Percentiles rank a stretch among this genome's conserved stretches.
Conservation (phyloP, 768 basidiomycete genomes). For the Leccinum incarnatum region DNA sequence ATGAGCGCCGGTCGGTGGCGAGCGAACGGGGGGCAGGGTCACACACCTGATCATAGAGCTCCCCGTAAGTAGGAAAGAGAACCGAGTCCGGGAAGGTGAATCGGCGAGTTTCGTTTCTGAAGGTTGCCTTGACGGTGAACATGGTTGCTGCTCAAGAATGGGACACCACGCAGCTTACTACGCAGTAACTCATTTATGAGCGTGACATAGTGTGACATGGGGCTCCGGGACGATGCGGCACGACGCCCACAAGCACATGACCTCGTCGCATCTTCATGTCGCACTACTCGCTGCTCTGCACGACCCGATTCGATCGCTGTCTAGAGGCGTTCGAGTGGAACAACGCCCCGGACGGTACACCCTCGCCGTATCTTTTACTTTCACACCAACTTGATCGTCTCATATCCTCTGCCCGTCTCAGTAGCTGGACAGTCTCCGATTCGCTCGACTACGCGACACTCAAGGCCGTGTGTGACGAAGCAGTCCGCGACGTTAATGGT, state of each 20-base stretch:
- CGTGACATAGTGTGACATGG: conserved; percentile 24
- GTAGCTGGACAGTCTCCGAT: conserved; percentile 46
- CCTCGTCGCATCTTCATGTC: background rate
- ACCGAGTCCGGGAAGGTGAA: conserved; percentile 51
- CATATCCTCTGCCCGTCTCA: conserved; percentile 43
- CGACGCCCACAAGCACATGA: background rate
- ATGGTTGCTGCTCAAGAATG: conserved; percentile 38
- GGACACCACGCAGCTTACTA: background rate
- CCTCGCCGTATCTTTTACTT: conserved; percentile 62
- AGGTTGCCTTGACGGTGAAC: conserved; percentile 82
- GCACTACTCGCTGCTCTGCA: conserved; percentile 44
- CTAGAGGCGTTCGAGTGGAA: conserved; percentile 56
- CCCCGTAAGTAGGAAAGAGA: conserved; percentile 59
- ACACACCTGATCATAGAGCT: conserved; percentile 62
- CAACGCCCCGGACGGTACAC: conserved; percentile 43
- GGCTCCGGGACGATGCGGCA: background rate
- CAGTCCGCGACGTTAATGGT: conserved; percentile 33
- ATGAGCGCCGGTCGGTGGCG: conserved; percentile 19
- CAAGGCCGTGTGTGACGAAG: conserved; percentile 43
- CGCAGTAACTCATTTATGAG: conserved; percentile 14
- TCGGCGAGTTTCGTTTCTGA: conserved; percentile 65
- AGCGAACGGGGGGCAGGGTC: conserved; percentile 1
- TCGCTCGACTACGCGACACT: conserved; percentile 40
- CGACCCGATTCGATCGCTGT: conserved; percentile 57
- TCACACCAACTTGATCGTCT: conserved; percentile 62